Evolutionary conservation across 2,329 filamentous ascomycete species (phyloP), one percentile per base, ranked within the genome.

Genomic region (Harringtonia lauricola): DNA sequence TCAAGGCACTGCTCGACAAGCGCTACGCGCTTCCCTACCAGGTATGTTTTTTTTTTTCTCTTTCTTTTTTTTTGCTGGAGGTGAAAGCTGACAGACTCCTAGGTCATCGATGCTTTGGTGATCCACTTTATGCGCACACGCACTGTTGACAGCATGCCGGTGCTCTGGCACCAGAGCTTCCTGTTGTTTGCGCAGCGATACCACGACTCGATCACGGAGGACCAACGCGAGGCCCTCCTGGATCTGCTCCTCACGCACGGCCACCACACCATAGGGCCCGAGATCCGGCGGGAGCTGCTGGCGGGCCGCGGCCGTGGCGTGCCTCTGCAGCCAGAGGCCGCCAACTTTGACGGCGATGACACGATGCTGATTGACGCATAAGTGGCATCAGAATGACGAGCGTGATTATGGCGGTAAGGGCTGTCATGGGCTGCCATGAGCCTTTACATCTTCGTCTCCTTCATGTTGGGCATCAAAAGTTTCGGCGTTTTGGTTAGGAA

Each of bases 21-120:
- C 94, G 94, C 59, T 96, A 98, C 55, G 92, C 92, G 0, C 70
- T 98, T 12, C 92, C 90, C 0, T 95, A 85, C 67, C 90, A 94
- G 62, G 89, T 94, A 26, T 22, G 21, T 15, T 39, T 17, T 34
- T 21, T 22, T 15, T 15, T 39, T 17, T 34, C 2, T n/a, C 10
- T 24, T 26, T 33, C 21, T 22, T 33, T 21, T 26, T 24, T 17
- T 7, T 21, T 30, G 22, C 3, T 29, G 18, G 2, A 15, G 26
- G 12, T 36, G 9, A 13, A 10, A 26, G 4, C 19, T 22, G 8
- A 14, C 35, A 24, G 35, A n/a, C 15, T 7, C n/a, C n/a, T 90
- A 94, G 63, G 90, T 95, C 43, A 81, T 98, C 40, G 92, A 98
- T 55, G 83, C 88, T 2, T 70, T 96, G 2, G 92, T 98, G 10